phyloP scores from a whole-genome alignment of 257 asterid genomes.

The Petunia axillaris region DNA sequence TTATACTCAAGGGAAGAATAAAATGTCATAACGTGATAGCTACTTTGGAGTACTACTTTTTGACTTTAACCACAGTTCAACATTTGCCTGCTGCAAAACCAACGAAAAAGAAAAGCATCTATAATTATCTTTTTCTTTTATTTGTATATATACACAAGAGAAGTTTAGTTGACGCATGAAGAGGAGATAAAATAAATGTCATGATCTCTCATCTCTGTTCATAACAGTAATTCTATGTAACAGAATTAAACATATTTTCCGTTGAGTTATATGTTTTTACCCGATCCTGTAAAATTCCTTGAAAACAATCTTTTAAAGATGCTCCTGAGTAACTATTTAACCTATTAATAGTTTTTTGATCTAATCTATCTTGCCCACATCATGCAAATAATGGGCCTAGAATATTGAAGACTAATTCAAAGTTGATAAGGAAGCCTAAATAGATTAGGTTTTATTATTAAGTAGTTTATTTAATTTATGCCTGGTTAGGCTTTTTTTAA shows the following conservation, averaged over 20 bases:
- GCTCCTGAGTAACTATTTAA: not conserved
- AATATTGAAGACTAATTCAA: too few species aligned
- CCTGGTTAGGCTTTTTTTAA: too few species aligned
- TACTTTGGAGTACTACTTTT: too few species aligned
- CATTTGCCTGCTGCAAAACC: too few species aligned
- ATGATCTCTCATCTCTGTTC: not conserved
- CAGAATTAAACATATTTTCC: not conserved
- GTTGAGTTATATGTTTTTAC: not conserved
- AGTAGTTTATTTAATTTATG: too few species aligned
- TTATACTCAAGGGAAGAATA: too few species aligned
- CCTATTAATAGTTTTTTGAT: not conserved
- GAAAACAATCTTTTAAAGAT: not conserved
- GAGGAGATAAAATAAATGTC: not conserved
- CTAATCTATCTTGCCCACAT: not conserved
- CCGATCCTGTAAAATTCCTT: not conserved
- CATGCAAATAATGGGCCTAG: not conserved
- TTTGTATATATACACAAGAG: not conserved
- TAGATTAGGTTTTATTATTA: too few species aligned
- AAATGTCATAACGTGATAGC: too few species aligned
- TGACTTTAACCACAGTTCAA: too few species aligned
- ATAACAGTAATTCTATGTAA: not conserved
- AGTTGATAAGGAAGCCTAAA: too few species aligned
- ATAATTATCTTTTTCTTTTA: too few species aligned
- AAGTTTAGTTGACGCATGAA: not conserved
- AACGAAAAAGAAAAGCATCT: not conserved